phyloP scores from a whole-genome alignment of 1,284 basidiomycete genomes.

The Puccinia sorghi region DNA sequence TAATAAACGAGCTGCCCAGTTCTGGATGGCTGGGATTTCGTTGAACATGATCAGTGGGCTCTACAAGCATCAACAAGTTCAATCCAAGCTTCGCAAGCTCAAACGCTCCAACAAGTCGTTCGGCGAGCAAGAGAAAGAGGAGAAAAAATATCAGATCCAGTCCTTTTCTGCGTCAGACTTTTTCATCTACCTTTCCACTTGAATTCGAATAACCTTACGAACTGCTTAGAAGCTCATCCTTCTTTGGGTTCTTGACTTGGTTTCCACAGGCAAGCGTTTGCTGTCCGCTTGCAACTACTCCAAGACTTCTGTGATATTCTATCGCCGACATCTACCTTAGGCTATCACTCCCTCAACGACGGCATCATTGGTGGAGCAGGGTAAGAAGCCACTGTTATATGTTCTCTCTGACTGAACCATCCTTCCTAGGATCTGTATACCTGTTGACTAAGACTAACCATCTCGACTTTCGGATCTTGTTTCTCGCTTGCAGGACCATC shows the following conservation, averaged over 20 bases:
- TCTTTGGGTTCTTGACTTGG: conserved; percentile 25
- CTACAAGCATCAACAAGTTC: conserved; percentile 32
- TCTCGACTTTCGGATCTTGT: not conserved
- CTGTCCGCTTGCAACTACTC: conserved; percentile 72
- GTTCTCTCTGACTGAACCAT: not conserved
- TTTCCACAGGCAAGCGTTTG: conserved; percentile 65
- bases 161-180: conserved; percentile 16
- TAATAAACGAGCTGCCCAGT: conserved; percentile 73
- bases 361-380: conserved; percentile 80
- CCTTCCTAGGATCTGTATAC: not conserved
- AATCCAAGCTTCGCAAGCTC: not conserved
- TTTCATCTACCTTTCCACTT: not conserved
- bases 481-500: conserved; percentile 22
- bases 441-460: not conserved
- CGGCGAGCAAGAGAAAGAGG: conserved; percentile 43
- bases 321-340: conserved; percentile 82
- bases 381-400: conserved; percentile 61
- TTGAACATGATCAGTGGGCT: conserved; percentile 52
- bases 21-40: conserved; percentile 84
- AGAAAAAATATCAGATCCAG: conserved; percentile 31
- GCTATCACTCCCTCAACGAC: conserved; percentile 77
- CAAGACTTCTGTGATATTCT: conserved; percentile 81
- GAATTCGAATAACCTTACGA: conserved; percentile 52
- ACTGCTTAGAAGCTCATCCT: too few species aligned
- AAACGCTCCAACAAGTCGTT: conserved; percentile 7